These are phyloP conservation scores for Aureobasidium musti DNA, from an alignment of 2,329 filamentous ascomycete genomes.

Conservation along the genomic window DNA sequence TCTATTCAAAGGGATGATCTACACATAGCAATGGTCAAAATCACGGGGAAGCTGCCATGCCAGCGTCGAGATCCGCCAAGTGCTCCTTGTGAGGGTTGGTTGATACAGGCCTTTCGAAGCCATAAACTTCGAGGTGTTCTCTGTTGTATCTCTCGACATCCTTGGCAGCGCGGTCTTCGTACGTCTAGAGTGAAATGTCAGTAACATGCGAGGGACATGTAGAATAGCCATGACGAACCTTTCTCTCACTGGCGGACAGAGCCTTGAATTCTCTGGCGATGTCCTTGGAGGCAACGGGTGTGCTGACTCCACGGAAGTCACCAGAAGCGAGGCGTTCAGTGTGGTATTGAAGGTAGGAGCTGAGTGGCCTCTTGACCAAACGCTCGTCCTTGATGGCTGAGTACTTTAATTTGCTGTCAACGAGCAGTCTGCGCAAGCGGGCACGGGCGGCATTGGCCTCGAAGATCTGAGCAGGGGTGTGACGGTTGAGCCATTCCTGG, in stretches of 20 bases:
- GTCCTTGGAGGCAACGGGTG: slow-evolving; percentile 46
- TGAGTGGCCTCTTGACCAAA: slow-evolving; percentile 47
- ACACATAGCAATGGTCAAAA: background rate
- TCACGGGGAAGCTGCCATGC: background rate
- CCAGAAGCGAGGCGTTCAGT: slow-evolving; percentile 50
- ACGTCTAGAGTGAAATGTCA: slow-evolving; percentile 12
- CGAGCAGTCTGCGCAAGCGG: slow-evolving; percentile 36
- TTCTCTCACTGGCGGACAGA: slow-evolving; percentile 50
- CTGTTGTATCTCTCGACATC: slow-evolving; percentile 2
- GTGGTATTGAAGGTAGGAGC: slow-evolving; percentile 50
- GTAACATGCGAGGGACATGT: background rate
- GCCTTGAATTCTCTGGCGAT: slow-evolving; percentile 53
- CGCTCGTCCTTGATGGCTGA: slow-evolving; percentile 54
- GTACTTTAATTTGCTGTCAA: slow-evolving; percentile 30
- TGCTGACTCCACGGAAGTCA: slow-evolving; percentile 53
- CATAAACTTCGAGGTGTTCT: slow-evolving; percentile 13
- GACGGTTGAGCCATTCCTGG: slow-evolving; percentile 56
- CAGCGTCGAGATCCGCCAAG: background rate
- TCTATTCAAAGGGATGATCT: background rate
- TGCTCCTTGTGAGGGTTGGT: background rate
- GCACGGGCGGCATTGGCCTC: slow-evolving; percentile 61
- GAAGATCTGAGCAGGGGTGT: slow-evolving; percentile 60
- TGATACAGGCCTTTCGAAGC: background rate
- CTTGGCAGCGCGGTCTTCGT: slow-evolving; percentile 7
- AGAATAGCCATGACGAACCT: slow-evolving; percentile 43